phyloP scores from a whole-genome alignment of 2,329 filamentous ascomycete species.

The Fusarium tjaetaba region DNA sequence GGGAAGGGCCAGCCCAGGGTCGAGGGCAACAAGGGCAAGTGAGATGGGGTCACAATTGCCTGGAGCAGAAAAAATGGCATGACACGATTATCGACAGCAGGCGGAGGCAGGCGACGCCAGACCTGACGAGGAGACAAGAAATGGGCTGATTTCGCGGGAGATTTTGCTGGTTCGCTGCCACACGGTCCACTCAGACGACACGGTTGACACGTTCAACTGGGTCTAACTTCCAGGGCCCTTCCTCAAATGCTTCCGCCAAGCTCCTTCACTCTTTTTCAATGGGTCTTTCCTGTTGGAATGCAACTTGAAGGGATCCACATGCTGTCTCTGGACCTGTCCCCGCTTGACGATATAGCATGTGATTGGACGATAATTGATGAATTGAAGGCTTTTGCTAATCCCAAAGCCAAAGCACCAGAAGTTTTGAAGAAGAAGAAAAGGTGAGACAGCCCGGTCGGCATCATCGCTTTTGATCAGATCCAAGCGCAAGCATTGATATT shows the following conservation, averaged over 20 bases:
- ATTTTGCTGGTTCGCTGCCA: conserved; percentile 43
- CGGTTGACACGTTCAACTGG: conserved; percentile 34
- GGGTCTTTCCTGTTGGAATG: conserved; percentile 24
- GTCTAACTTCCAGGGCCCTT: conserved; percentile 28
- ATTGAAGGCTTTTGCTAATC: conserved; percentile 24
- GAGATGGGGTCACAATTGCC: conserved; percentile 39
- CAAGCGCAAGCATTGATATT: background rate
- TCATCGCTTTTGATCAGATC: background rate
- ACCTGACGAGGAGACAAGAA: conserved; percentile 48
- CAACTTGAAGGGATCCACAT: conserved; percentile 28
- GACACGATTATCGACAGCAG: conserved; percentile 47
- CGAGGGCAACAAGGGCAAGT: conserved; percentile 27
- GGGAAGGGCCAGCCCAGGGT: conserved; percentile 22
- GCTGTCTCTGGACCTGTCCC: conserved; percentile 15
- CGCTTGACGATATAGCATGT: conserved; percentile 1
- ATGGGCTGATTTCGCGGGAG: conserved; percentile 51
- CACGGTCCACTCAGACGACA: conserved; percentile 34
- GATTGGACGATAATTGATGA: conserved; percentile 31
- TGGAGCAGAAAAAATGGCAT: conserved; percentile 47
- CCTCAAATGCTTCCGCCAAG: background rate
- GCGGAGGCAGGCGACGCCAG: conserved; percentile 46
- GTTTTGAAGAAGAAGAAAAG: background rate
- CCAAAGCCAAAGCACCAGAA: conserved; percentile 6
- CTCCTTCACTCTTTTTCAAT: conserved; percentile 21
- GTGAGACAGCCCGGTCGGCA: background rate